Percentiles rank a stretch among this genome's conserved stretches.
phyloP scores from a whole-genome alignment of 495 filamentous ascomycete genomes.

The Annulohypoxylon maeteangense region DNA sequence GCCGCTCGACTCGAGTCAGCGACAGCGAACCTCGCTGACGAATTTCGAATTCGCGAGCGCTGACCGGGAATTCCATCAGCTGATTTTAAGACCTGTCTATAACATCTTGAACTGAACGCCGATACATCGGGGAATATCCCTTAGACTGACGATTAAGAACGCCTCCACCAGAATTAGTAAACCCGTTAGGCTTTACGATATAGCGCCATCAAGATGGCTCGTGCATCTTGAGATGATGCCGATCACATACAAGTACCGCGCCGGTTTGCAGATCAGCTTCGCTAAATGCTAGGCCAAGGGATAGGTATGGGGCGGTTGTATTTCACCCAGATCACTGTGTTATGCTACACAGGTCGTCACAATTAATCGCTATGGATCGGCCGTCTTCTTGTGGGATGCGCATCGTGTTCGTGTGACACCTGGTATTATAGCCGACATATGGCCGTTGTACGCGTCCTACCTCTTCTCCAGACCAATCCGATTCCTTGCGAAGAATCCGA shows the following conservation, averaged over 20 bases:
- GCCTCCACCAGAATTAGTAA: not conserved
- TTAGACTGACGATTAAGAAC: not conserved
- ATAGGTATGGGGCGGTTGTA: not conserved
- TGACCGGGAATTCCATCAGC: constrained; percentile 10
- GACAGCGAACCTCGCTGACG: not conserved
- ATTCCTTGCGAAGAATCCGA: not conserved
- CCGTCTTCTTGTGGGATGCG: not conserved
- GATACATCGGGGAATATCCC: not conserved
- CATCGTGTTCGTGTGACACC: not conserved
- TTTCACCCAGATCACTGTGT: no score
- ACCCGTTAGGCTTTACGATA: not conserved
- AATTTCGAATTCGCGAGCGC: not conserved
- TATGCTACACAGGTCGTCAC: not conserved
- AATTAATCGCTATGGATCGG: not conserved
- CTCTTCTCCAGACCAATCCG: not conserved
- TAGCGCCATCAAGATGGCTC: not conserved
- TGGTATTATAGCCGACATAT: not conserved
- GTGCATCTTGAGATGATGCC: not conserved
- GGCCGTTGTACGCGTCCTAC: not conserved
- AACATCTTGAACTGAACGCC: not conserved
- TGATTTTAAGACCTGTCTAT: not conserved
- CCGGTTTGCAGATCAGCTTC: not conserved
- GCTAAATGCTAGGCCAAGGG: not conserved
- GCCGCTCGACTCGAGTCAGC: not conserved
- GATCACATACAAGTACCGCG: not conserved